Conservation (phyloP, 192 early-diverging fungal genomes). For the Gigaspora rosea region DNA sequence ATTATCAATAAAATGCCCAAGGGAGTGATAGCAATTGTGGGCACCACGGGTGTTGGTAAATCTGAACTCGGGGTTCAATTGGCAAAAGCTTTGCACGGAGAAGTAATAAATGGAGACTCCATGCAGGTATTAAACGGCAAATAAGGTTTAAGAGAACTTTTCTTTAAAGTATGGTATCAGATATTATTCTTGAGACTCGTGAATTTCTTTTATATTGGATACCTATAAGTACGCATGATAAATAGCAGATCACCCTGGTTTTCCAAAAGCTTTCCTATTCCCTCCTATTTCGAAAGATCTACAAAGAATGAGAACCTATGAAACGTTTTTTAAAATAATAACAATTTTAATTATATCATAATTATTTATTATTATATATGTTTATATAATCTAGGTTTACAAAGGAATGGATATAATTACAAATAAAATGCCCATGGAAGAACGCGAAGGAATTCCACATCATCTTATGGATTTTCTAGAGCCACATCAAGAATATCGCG, state of each 20-base stretch:
- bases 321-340: too few relatives aligned
- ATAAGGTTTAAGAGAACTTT: too few relatives aligned
- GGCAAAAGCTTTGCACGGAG: constrained; percentile 76
- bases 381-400: constrained; percentile 66
- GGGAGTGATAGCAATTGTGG: constrained; percentile 64
- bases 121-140: constrained; percentile 70
- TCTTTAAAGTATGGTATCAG: too few relatives aligned
- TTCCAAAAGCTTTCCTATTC: too few relatives aligned
- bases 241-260: too few relatives aligned
- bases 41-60: constrained; percentile 97
- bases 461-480: constrained; percentile 85
- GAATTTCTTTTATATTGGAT: too few relatives aligned
- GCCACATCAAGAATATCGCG: constrained; percentile 77
- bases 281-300: too few relatives aligned
- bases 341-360: too few relatives aligned
- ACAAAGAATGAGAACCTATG: too few relatives aligned
- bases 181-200: too few relatives aligned
- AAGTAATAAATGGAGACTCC: constrained; percentile 94
- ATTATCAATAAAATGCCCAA: constrained; percentile 34
- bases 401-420: constrained; percentile 89
- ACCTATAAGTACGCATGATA: too few relatives aligned
- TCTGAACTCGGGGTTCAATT: constrained; percentile 90
- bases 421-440: constrained; percentile 84
- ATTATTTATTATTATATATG: background rate
- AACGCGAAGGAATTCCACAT: constrained; percentile 71